phyloP scores from a whole-genome alignment of 208 protist species.

The Acanthamoeba polyphaga region DNA sequence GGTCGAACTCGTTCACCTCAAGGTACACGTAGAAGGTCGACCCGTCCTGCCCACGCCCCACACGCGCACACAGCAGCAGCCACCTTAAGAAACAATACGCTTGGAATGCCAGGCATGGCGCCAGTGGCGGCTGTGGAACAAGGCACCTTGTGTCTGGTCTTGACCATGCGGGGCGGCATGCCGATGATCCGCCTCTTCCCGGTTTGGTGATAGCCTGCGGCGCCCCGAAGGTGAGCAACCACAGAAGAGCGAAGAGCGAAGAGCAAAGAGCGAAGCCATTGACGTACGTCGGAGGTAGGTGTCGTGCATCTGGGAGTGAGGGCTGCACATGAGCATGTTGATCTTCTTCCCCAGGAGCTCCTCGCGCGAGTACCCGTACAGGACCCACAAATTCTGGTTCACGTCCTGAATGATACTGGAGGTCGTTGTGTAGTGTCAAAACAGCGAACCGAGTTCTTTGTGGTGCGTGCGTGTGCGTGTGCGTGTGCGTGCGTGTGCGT shows the following conservation, averaged over 20 bases:
- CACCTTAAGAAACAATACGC: background rate
- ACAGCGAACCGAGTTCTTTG: background rate
- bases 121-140: no score
- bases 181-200: constrained; percentile 65
- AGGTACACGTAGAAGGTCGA: constrained; percentile 70
- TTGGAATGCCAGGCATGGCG: no score
- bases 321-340: constrained; percentile 71
- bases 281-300: constrained; percentile 66
- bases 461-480: background rate
- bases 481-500: background rate
- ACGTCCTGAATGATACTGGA: constrained; percentile 66
- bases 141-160: constrained; percentile 44
- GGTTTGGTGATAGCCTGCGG: constrained; percentile 60
- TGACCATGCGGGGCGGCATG: constrained; percentile 64
- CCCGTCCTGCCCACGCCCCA: constrained; percentile 7
- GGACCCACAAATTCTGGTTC: constrained; percentile 72
- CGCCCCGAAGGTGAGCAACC: background rate
- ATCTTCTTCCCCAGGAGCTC: constrained; percentile 73
- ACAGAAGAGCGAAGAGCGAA: background rate
- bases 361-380: constrained; percentile 61
- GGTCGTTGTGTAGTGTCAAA: background rate
- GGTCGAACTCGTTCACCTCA: constrained; percentile 72
- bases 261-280: background rate
- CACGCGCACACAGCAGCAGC: background rate
- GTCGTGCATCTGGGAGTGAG: constrained; percentile 65